A percentile compares a stretch with the other conserved stretches of the same genome.
Evolutionary conservation across 2,329 filamentous ascomycete species (phyloP).

Genomic region (Colletotrichum cereale): DNA sequence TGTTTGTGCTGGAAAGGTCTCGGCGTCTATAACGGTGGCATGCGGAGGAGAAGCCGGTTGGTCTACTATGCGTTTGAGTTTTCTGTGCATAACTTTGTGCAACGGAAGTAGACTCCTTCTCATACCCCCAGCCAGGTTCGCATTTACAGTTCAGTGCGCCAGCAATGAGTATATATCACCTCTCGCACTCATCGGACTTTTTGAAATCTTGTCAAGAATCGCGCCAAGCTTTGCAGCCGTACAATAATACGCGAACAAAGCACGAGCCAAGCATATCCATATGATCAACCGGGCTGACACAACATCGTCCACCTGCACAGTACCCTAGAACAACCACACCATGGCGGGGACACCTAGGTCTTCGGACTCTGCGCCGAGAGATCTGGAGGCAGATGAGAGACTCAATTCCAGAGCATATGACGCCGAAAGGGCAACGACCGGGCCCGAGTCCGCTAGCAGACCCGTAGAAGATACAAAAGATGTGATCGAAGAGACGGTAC

Average conservation of each 20-base stretch:
- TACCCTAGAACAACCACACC: neutral
- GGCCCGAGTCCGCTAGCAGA: slow-evolving; percentile 19
- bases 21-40: slow-evolving; percentile 17
- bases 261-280: neutral
- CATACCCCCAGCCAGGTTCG: neutral
- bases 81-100: slow-evolving; percentile 30
- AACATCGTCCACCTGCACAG: neutral
- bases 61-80: neutral
- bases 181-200: neutral
- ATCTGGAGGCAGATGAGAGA: slow-evolving; percentile 28
- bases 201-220: neutral
- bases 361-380: slow-evolving; percentile 15
- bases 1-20: slow-evolving; percentile 18
- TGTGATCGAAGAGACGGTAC: slow-evolving; percentile 1
- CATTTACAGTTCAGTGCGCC: neutral
- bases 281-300: neutral
- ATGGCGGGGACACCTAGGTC: slow-evolving; percentile 13
- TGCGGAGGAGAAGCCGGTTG: slow-evolving; percentile 7
- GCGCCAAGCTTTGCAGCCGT: slow-evolving; percentile 5
- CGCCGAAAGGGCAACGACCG: slow-evolving; percentile 31
- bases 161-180: slow-evolving; percentile 18
- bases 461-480: neutral
- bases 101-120: neutral
- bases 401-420: slow-evolving; percentile 17
- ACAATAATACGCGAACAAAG: neutral